Percentiles rank a stretch among this genome's conserved stretches.
Conservation (phyloP, 768 basidiomycete genomes). For the Boletus insuetus region DNA sequence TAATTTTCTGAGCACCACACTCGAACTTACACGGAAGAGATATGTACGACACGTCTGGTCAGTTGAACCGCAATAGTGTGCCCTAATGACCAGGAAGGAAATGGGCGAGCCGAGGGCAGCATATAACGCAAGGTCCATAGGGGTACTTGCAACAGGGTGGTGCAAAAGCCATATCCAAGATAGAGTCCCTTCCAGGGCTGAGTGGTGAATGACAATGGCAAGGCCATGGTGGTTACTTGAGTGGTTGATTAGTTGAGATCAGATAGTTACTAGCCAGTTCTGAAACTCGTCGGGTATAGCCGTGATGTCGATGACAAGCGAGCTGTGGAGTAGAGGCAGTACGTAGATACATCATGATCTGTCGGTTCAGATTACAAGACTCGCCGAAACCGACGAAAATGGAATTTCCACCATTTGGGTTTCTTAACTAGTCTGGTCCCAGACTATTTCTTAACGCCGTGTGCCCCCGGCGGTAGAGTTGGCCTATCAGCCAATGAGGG, state of each 20-base stretch:
- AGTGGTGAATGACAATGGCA: conserved; percentile 1
- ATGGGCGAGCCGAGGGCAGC: conserved; percentile 37
- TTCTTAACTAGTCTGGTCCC: too few species aligned
- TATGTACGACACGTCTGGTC: conserved; percentile 26
- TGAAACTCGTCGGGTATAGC: too few species aligned
- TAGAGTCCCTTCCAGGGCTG: conserved; percentile 54
- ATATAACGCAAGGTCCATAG: conserved; percentile 43
- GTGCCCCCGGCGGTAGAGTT: too few species aligned
- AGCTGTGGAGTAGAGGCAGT: too few species aligned
- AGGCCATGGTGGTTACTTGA: conserved; percentile 5
- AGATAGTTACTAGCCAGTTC: too few species aligned
- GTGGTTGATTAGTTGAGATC: too few species aligned
- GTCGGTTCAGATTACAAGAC: too few species aligned
- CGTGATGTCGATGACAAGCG: too few species aligned
- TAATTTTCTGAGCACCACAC: neutral
- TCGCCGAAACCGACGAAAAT: too few species aligned
- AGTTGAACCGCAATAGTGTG: conserved; percentile 39
- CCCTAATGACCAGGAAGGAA: conserved; percentile 44
- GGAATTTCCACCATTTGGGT: neutral
- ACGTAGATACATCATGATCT: too few species aligned
- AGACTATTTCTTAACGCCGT: neutral
- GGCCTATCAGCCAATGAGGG: too few species aligned
- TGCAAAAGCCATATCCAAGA: conserved; percentile 40
- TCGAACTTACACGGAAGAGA: conserved; percentile 17
- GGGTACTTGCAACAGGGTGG: conserved; percentile 45